phyloP scores from a whole-genome alignment of 176 grass and related monocot genomes.

The Carex kokanica region DNA sequence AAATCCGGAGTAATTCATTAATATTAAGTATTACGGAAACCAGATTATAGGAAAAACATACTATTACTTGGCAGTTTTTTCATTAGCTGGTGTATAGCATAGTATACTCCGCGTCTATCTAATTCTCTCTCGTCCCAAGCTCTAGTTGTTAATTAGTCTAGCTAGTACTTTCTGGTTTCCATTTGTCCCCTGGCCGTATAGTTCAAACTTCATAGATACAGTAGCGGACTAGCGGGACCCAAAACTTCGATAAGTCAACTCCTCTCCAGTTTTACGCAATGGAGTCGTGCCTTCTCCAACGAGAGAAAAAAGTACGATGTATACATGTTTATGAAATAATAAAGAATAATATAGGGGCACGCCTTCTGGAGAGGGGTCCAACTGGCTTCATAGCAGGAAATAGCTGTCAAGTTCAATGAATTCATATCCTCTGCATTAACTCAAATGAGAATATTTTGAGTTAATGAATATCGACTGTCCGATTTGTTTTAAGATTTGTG shows the following conservation, averaged over 20 bases:
- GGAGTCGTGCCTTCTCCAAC: neutral
- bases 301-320: neutral
- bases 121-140: neutral
- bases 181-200: neutral
- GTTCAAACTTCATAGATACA: neutral
- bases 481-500: no score
- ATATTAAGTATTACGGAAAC: neutral
- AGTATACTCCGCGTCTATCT: neutral
- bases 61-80: neutral
- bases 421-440: no score
- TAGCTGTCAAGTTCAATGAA: conserved; percentile 6
- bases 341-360: neutral
- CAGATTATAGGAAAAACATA: neutral
- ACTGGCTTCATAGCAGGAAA: neutral
- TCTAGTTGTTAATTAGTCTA: neutral
- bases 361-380: neutral
- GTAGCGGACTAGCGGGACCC: neutral
- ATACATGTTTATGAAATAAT: neutral
- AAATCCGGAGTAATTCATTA: neutral
- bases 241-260: neutral
- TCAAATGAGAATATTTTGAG: no score
- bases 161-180: neutral
- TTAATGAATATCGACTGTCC: no score
- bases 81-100: neutral
- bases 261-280: neutral